Evolutionary conservation across 768 basidiomycete species (phyloP).

Genomic region (Paxillus involutus): DNA sequence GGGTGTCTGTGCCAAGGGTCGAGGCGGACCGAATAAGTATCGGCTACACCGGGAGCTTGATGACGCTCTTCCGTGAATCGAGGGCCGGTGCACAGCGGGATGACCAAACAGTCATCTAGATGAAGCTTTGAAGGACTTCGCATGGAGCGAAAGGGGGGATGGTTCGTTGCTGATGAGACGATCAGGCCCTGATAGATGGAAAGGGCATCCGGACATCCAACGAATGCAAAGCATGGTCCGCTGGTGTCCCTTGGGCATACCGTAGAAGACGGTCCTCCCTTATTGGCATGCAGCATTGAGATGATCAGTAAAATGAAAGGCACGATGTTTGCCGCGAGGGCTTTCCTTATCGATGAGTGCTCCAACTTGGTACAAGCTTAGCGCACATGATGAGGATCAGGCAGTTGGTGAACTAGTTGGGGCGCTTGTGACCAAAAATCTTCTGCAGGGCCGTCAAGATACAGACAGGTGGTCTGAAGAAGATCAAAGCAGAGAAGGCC

Average conservation of each 20-base stretch:
- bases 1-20: neutral
- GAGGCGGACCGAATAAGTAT: neutral
- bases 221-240: slow-evolving; percentile 16
- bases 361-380: neutral
- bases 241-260: neutral
- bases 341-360: slow-evolving; percentile 26
- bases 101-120: neutral
- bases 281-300: slow-evolving; percentile 10
- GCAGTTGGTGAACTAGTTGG: neutral
- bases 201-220: slow-evolving; percentile 6
- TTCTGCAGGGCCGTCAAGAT: neutral
- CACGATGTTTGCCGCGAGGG: slow-evolving; percentile 17
- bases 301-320: slow-evolving; percentile 32
- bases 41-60: neutral
- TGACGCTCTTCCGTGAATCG: no score
- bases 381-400: slow-evolving; percentile 7
- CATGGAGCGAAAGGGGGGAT: neutral
- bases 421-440: neutral
- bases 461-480: neutral
- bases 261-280: no score
- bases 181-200: slow-evolving; percentile 5
- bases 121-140: neutral
- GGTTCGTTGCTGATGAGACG: neutral
- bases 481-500: neutral
- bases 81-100: neutral